Conservation (phyloP, 306 rosid genomes). For the Casuarina glauca region DNA sequence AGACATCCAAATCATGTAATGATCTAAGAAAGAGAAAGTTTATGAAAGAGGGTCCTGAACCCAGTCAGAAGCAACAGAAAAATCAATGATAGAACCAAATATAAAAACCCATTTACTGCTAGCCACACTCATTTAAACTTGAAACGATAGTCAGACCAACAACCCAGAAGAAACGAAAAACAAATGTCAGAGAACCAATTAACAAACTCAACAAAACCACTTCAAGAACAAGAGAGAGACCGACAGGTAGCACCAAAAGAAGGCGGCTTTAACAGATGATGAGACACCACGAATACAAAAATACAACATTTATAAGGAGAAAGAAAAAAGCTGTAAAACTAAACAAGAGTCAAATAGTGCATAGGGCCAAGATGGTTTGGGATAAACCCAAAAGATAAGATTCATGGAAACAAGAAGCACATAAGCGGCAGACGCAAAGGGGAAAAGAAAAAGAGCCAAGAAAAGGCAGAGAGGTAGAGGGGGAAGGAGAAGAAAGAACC, state of each 20-base stretch:
- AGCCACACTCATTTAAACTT: constrained; percentile 11
- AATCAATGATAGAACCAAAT: constrained; percentile 1
- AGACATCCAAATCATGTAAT: constrained; percentile 19
- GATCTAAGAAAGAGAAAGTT: constrained; percentile 9
- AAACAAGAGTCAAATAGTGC: not conserved
- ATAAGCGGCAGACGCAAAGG: not conserved
- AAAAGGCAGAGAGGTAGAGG: not conserved
- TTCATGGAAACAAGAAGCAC: not conserved
- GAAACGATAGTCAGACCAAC: not conserved
- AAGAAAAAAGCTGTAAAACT: not conserved
- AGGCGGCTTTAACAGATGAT: constrained; percentile 4
- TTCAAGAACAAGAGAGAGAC: not conserved
- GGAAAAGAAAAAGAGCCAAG: not conserved
- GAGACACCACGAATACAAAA: not conserved
- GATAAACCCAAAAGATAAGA: constrained; percentile 6
- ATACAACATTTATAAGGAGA: not conserved
- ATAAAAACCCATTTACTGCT: not conserved
- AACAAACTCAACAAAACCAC: not conserved
- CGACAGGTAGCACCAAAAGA: not conserved
- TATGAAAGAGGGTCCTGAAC: constrained; percentile 8
- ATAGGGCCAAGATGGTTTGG: constrained; percentile 1
- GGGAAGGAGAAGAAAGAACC: constrained; percentile 43
- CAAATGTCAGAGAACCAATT: not conserved
- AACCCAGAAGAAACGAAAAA: not conserved
- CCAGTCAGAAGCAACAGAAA: not conserved